Base-by-base conservation (phyloP, 225 moss, liverwort and hornwort species). In the Ulota crispa region DNA sequence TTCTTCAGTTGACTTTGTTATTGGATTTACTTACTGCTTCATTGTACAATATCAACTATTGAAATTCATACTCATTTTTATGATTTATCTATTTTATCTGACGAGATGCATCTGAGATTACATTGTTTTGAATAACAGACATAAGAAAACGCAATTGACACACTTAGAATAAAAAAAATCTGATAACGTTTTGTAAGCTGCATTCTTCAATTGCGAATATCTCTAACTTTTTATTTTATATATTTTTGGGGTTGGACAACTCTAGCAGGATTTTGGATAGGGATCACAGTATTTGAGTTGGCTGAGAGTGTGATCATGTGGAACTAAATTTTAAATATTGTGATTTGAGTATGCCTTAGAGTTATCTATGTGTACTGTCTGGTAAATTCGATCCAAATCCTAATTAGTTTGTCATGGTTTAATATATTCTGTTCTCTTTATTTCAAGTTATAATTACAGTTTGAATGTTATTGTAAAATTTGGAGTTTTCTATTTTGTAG, bases 401-500 rank as follows among this genome's bases (percentile, higher is more conserved):
- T 78, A 24, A 50, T 6, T 7, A n/a, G 65, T 24, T 19, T 72
- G 74, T 79, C 39, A 12, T 12, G 59, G 7, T 50, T n/a, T n/a
- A n/a, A n/a, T n/a, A 18, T 45, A 9, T 61, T 0, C 47, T 61
- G 13, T 27, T 27, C 43, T 65, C 13, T 47, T 65, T 70, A 8
- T 23, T 41, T 55, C 0, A 39, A 74, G 59, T 9, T 4, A 20
- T 3, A 55, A 70, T 3, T 1, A 4, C 12, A 24, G 1, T 75
- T 8, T 16, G 52, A n/a, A 16, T 32, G 64, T 65, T 53, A 27
- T 68, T 43, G 6, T 75, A 59, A 36, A 26, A 5, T 13, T 71
- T 74, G 56, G n/a, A 26, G 9, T 14, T 3, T 45, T 64, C 12
- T 79, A 6, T 72, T 68, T 54, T 88, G 87, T 91, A 96, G 93